Evolutionary conservation across 2,329 filamentous ascomycete genomes (phyloP).

Genomic region (Xenosphaeropsis pyriputrescens): DNA sequence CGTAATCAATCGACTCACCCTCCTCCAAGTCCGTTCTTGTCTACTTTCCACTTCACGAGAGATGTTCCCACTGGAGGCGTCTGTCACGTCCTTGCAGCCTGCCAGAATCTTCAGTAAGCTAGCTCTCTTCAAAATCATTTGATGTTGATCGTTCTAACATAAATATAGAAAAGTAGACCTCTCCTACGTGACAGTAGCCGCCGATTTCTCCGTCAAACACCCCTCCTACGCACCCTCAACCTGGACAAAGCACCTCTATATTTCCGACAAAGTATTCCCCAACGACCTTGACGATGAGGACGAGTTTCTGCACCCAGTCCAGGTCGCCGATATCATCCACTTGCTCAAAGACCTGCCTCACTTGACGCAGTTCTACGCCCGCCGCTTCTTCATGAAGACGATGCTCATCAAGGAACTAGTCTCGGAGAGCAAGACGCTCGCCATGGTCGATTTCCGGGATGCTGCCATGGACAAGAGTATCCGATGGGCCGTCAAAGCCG

Average conservation of each 20-base stretch:
- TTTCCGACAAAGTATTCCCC: slow-evolving; percentile 1
- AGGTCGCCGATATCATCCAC: slow-evolving; percentile 6
- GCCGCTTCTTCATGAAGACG: slow-evolving; percentile 4
- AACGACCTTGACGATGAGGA: slow-evolving; percentile 1
- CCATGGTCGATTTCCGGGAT: slow-evolving; percentile 8
- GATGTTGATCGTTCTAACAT: slow-evolving; percentile 1
- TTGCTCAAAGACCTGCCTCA: slow-evolving; percentile 3
- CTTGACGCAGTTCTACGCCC: slow-evolving; percentile 6
- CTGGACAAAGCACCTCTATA: slow-evolving; percentile 4
- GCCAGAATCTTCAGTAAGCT: slow-evolving; percentile 6
- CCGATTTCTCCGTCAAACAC: slow-evolving; percentile 6
- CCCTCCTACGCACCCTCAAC: slow-evolving; percentile 1
- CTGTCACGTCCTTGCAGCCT: slow-evolving; percentile 10
- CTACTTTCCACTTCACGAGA: slow-evolving; percentile 4
- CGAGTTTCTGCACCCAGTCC: slow-evolving; percentile 4
- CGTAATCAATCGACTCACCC: slow-evolving; percentile 5
- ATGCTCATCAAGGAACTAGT: slow-evolving; percentile 2
- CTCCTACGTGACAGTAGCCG: slow-evolving; percentile 6
- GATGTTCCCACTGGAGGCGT: slow-evolving; percentile 11
- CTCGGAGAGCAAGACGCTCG: slow-evolving; percentile 2
- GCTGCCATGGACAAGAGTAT: slow-evolving; percentile 6
- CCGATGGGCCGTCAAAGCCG: slow-evolving; percentile 8
- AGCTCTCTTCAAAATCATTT: background rate
- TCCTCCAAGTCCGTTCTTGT: slow-evolving; percentile 7
- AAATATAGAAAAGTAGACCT: slow-evolving; percentile 6